phyloP scores from a whole-genome alignment of 2,329 filamentous ascomycete species.

The Escovopsis weberi region DNA sequence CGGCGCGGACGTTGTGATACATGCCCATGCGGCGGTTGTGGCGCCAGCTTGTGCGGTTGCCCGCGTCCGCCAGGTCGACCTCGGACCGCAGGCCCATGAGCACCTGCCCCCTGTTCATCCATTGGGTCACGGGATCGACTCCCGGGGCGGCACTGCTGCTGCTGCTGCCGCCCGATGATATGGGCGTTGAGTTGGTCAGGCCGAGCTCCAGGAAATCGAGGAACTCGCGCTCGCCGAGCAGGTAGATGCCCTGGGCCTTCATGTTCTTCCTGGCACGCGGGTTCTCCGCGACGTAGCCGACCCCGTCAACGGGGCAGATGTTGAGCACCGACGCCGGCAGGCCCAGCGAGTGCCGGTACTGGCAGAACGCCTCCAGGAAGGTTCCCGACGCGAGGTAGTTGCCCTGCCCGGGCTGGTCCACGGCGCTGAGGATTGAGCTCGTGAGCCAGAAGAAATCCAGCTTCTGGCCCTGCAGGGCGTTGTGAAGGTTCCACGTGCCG shows the following conservation, averaged over 20 bases:
- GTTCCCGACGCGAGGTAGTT: constrained; percentile 26
- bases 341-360: constrained; percentile 19
- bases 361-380: constrained; percentile 25
- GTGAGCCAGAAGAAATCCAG: constrained; percentile 22
- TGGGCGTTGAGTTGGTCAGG: neutral
- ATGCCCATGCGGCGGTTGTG: neutral
- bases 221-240: neutral
- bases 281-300: constrained; percentile 19
- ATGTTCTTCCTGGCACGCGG: neutral
- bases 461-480: constrained; percentile 1
- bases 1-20: neutral
- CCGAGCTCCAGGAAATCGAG: neutral
- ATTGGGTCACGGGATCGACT: neutral
- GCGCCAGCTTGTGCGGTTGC: neutral
- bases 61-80: neutral
- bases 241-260: neutral
- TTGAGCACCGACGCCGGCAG: constrained; percentile 24
- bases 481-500: constrained; percentile 22
- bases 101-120: neutral
- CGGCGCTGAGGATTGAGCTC: constrained; percentile 13
- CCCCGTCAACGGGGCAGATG: constrained; percentile 20
- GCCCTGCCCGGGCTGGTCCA: constrained; percentile 18
- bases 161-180: neutral
- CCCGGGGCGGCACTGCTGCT: neutral
- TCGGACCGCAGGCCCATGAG: neutral